These are phyloP conservation scores for Monilinia fructigena DNA, from an alignment of 2,329 filamentous ascomycete genomes.

Conservation along the genomic window DNA sequence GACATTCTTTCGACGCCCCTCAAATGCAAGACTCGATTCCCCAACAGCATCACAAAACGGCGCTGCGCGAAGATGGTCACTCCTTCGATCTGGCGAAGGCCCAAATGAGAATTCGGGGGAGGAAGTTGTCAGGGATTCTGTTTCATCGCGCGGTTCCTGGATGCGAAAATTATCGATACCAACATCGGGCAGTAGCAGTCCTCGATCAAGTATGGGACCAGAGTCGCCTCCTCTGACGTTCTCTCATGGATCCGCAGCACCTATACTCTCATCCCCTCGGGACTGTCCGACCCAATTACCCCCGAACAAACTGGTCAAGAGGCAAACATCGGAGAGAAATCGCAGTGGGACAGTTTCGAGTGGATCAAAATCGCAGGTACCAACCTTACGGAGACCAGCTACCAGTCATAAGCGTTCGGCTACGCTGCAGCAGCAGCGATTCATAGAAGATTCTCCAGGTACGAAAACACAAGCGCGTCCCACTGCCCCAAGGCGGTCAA, in stretches of 20 bases:
- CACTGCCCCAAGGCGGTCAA: slow-evolving; percentile 25
- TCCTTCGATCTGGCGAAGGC: slow-evolving; percentile 34
- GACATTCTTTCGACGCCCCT: slow-evolving; percentile 25
- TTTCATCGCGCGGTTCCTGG: slow-evolving; percentile 67
- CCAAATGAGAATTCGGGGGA: slow-evolving; percentile 30
- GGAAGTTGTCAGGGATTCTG: slow-evolving; percentile 49
- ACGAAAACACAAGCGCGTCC: slow-evolving; percentile 27
- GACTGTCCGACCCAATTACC: slow-evolving; percentile 48
- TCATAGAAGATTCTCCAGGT: slow-evolving; percentile 33
- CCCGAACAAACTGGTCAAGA: slow-evolving; percentile 78
- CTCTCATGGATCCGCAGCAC: slow-evolving; percentile 65
- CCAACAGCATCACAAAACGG: slow-evolving; percentile 28
- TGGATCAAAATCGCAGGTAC: slow-evolving; percentile 59
- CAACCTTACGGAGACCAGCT: slow-evolving; percentile 68
- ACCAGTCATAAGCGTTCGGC: slow-evolving; percentile 77
- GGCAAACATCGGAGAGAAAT: slow-evolving; percentile 57
- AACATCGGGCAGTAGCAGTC: slow-evolving; percentile 61
- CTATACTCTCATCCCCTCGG: slow-evolving; percentile 51
- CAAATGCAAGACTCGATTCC: slow-evolving; percentile 31
- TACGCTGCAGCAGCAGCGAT: slow-evolving; percentile 62
- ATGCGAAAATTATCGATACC: slow-evolving; percentile 69
- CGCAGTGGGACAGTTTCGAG: slow-evolving; percentile 46
- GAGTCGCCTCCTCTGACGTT: slow-evolving; percentile 64
- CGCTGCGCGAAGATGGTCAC: slow-evolving; percentile 31
- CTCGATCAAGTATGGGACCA: slow-evolving; percentile 62